Conservation (phyloP, 495 filamentous ascomycete genomes). For the Bathelium albidoporum region DNA sequence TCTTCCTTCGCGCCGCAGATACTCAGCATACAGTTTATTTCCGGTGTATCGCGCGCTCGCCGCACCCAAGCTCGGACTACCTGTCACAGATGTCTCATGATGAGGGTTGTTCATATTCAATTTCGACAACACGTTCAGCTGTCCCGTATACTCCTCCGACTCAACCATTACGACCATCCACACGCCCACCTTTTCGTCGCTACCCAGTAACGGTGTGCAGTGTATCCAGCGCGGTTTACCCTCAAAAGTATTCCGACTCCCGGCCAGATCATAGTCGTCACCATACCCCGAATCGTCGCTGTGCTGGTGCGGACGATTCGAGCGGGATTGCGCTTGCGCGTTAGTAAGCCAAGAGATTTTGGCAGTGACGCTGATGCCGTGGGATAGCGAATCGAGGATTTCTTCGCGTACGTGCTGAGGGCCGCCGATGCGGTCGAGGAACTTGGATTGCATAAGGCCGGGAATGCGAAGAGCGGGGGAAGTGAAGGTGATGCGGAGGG, state of each 20-base stretch:
- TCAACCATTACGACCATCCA: conserved; percentile 59
- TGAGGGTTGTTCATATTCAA: not conserved
- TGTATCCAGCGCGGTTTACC: conserved; percentile 46
- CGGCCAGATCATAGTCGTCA: not conserved
- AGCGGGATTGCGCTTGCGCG: not conserved
- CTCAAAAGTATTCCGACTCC: conserved; percentile 2
- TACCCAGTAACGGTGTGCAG: conserved; percentile 50
- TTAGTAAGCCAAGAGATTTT: conserved; percentile 30
- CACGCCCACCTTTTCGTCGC: conserved; percentile 48
- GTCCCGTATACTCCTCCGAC: conserved; percentile 29
- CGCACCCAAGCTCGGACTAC: conserved; percentile 11
- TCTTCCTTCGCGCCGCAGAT: conserved; percentile 22
- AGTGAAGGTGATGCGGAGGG: conserved; percentile 34
- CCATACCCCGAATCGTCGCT: not conserved
- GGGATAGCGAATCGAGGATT: conserved; percentile 24
- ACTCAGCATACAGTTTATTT: conserved; percentile 29
- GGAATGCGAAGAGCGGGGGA: conserved; percentile 32
- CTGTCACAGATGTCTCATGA: not conserved
- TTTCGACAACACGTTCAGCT: conserved; percentile 10
- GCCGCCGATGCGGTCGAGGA: conserved; percentile 31
- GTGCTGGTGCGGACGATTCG: not conserved
- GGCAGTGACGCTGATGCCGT: conserved; percentile 29
- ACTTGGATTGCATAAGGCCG: conserved; percentile 28
- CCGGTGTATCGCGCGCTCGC: conserved; percentile 18
- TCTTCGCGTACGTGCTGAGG: conserved; percentile 28